These are phyloP conservation scores for Amphibolis antarctica DNA, from an alignment of 106 monocot species.

Conservation along the genomic window DNA sequence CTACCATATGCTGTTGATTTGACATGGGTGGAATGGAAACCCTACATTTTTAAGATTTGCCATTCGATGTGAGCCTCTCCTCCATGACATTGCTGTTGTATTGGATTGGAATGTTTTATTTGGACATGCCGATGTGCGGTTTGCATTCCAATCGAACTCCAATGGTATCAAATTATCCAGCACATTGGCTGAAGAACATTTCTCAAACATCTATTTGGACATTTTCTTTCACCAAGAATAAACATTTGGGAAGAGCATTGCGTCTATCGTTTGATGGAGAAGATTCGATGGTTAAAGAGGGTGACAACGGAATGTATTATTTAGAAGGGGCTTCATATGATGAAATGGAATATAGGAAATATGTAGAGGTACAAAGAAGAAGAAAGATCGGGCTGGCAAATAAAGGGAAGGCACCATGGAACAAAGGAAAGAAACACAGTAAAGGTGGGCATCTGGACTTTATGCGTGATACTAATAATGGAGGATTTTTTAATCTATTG, in stretches of 20 bases:
- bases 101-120: neutral
- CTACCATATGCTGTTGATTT: neutral
- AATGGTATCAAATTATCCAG: slow-evolving; percentile 6
- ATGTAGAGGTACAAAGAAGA: slow-evolving; percentile 53
- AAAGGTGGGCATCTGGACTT: slow-evolving; percentile 24
- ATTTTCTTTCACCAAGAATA: neutral
- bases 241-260: neutral
- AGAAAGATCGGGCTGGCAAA: slow-evolving; percentile 72
- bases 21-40: neutral
- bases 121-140: slow-evolving; percentile 1
- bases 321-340: neutral
- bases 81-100: neutral
- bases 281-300: neutral
- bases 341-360: neutral
- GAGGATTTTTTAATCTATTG: neutral
- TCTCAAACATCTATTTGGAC: neutral
- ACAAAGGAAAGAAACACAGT: slow-evolving; percentile 65
- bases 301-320: neutral
- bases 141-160: neutral
- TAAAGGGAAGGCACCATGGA: slow-evolving; percentile 78
- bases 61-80: neutral
- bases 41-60: neutral
- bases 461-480: neutral
- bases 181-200: neutral
- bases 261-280: neutral